phyloP scores from a whole-genome alignment of 352 stramenopile species.

The Thraustochytrium striatum region DNA sequence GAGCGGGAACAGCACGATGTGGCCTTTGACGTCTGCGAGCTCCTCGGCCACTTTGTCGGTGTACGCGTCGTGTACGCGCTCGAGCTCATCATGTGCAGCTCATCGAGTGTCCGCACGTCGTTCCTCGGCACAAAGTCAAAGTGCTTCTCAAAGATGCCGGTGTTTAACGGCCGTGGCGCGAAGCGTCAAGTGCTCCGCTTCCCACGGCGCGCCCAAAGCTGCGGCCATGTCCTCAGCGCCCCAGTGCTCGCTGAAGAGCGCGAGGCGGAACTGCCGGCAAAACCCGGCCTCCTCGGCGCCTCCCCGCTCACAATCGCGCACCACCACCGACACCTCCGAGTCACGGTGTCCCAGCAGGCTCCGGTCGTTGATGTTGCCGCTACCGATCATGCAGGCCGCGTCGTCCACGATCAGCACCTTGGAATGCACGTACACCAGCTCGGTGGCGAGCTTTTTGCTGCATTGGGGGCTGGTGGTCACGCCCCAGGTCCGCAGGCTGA shows the following conservation, averaged over 20 bases:
- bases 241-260: slow-evolving; percentile 39
- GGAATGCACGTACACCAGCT: slow-evolving; percentile 50
- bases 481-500: slow-evolving; percentile 72
- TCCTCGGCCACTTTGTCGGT: neutral
- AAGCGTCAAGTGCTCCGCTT: neutral
- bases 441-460: slow-evolving; percentile 32
- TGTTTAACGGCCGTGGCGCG: neutral
- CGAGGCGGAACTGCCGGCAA: neutral
- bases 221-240: neutral
- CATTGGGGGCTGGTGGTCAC: slow-evolving; percentile 52
- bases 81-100: neutral
- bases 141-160: neutral
- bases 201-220: neutral
- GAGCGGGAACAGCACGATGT: slow-evolving; percentile 38
- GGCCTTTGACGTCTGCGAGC: neutral
- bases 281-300: neutral
- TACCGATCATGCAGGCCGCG: slow-evolving; percentile 78
- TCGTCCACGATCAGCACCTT: slow-evolving; percentile 84
- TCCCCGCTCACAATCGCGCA: neutral
- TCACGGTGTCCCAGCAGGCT: slow-evolving; percentile 83
- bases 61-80: neutral
- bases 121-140: slow-evolving; percentile 8
- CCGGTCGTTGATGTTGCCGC: slow-evolving; percentile 91
- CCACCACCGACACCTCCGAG: slow-evolving; percentile 55
- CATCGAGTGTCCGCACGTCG: neutral